Conservation (phyloP, 306 rosid genomes). For the Malus orientalis region DNA sequence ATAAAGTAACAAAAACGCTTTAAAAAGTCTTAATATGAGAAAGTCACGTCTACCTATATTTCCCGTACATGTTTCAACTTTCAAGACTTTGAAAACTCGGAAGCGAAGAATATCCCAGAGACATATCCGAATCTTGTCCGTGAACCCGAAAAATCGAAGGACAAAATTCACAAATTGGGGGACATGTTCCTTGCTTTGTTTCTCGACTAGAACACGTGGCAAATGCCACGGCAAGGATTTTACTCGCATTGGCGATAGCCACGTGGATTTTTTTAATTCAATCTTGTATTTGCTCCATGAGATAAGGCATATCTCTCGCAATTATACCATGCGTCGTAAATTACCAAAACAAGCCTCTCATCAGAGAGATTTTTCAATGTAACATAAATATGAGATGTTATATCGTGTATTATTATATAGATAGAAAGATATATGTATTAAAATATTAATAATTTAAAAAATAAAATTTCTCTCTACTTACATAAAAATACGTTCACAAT, state of each 20-base stretch:
- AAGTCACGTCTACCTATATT: too few relatives aligned
- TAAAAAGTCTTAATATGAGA: too few relatives aligned
- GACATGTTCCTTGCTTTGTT: neutral
- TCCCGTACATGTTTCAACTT: neutral
- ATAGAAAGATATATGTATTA: too few relatives aligned
- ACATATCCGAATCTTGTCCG: slow-evolving; percentile 12
- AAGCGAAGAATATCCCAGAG: slow-evolving; percentile 6
- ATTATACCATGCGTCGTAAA: slow-evolving; percentile 39
- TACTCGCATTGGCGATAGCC: neutral
- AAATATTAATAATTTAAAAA: too few relatives aligned
- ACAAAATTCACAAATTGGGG: neutral
- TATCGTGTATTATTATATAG: too few relatives aligned
- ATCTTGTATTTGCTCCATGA: neutral
- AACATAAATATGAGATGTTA: too few relatives aligned
- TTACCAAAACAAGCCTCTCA: neutral
- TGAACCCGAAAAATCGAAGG: neutral
- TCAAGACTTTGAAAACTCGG: neutral
- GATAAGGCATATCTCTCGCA: slow-evolving; percentile 41
- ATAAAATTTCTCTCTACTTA: too few relatives aligned
- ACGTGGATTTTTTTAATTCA: neutral
- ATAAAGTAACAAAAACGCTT: too few relatives aligned
- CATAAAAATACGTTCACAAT: too few relatives aligned
- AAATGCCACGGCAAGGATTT: neutral
- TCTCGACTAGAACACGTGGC: neutral
- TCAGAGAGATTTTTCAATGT: too few relatives aligned